These are phyloP conservation scores for Earliella scabrosa DNA, from an alignment of 1,284 basidiomycete species.

Conservation along the genomic window DNA sequence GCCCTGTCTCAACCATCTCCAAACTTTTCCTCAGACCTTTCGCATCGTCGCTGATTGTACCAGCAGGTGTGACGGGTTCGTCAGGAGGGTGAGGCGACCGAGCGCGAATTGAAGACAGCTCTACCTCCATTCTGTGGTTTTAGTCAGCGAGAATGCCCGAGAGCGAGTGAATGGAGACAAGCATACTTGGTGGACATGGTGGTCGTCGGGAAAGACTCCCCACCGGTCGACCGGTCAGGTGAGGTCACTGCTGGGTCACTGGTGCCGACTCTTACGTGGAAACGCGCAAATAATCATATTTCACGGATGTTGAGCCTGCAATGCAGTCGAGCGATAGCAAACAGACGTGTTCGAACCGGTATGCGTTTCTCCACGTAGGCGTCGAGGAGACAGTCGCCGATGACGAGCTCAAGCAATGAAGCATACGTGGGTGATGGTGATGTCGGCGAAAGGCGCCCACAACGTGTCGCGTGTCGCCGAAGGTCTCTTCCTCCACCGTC, in stretches of 20 bases:
- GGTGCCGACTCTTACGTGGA: neutral
- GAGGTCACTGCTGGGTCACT: neutral
- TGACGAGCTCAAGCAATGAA: neutral
- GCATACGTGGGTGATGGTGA: conserved; percentile 11
- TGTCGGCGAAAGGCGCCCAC: conserved; percentile 19
- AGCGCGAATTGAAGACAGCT: conserved; percentile 13
- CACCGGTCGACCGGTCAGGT: neutral
- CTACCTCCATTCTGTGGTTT: conserved; percentile 10
- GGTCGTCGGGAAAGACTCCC: neutral
- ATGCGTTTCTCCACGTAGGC: conserved; percentile 18
- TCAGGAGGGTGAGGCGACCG: conserved; percentile 19
- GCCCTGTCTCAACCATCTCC: conserved; percentile 2
- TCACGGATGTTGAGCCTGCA: neutral
- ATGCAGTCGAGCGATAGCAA: neutral
- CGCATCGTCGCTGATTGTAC: neutral
- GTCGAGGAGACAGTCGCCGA: neutral
- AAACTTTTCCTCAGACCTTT: conserved; percentile 8
- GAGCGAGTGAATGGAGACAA: neutral
- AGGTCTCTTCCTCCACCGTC: conserved; percentile 19
- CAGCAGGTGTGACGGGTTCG: conserved; percentile 7
- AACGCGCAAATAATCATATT: neutral
- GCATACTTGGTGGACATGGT: conserved; percentile 3
- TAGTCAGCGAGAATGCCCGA: neutral
- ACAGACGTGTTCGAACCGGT: neutral
- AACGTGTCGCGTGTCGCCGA: conserved; percentile 26